Base-by-base conservation (phyloP, 768 basidiomycete species). In the Leccinum longicurvipes region DNA sequence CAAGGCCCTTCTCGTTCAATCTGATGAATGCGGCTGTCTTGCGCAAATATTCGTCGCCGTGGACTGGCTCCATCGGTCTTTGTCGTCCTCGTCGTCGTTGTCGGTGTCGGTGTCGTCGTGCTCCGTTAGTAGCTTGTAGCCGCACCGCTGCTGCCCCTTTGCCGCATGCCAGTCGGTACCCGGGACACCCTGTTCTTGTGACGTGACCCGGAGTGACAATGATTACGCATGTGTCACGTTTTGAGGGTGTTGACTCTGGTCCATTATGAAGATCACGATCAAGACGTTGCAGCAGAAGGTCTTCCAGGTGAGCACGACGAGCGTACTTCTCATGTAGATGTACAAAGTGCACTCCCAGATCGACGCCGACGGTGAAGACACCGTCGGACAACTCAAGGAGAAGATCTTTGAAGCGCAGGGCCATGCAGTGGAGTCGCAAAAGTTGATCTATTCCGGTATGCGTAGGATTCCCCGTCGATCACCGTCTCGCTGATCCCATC, bases 211-310 rank as follows among this genome's bases (percentile, higher is more conserved):
- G 8, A 9, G 64, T 71, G 65, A 67, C 60, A 0, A 28, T 27
- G 63, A 60, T 61, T 59, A 63, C 59, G 55, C 58, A 51, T 59
- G 50, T 58, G 54, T 61, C 67, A 70, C 68, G 58, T 52, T 25
- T n/a, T 12, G 41, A 15, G 25, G 50, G 48, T 27, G 28, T 65
- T 61, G 60, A 49, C 56, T 57, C 62, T 57, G 32, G 52, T 51
- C 65, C 74, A 80, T 70, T 71, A 91, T 93, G 87, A 92, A 93
- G 82, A 82, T 98, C 73, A 96, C 93, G 25, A 78, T 98, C 67
- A 98, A 98, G 77, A 98, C 95, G 1, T 83, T 95, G 14, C 89
- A 93, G 74, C 92, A 96, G 71, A 95, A 94, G 78, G 82, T 90
- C 61, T 95, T 93, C 75, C 82, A 85, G 68, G 87, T 91, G 68